Base-by-base conservation (phyloP, 495 filamentous ascomycete species). In the Aspergillus asperescens region DNA sequence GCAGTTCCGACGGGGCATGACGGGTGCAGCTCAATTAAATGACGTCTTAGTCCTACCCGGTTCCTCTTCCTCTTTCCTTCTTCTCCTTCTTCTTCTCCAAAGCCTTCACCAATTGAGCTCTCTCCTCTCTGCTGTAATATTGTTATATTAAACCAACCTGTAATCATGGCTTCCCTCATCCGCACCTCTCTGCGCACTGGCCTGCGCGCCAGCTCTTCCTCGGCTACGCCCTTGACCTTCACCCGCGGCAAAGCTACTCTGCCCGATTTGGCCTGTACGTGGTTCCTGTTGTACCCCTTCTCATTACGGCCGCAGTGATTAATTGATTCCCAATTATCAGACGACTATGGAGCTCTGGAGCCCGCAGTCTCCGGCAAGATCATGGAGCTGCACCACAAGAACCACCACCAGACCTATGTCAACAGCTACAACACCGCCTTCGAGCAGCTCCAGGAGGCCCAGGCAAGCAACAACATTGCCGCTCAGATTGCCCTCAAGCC, bases 331-430 rank as follows among this genome's bases (percentile, higher is more conserved):
- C 18, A 10, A 1, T 54, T 22, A 15, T 24, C 18, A 90, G 87
- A 91, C 65, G 88, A 91, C 74, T 93, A 89, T 72, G 83, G 83
- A 56, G 93, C 90, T 20, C 89, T 98, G 63, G 93, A 98, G 70
- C 93, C 93, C 57, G 72, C 87, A 67, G 94, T 98, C 75, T 91
- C 87, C 35, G 91, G 89, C 74, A 85, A 90, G 79, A 98, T 98
- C 76, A 98, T 98, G 93, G 92, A 98, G 80, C 76, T 87, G 32
- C 83, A 87, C 74, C 80, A 87, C 77, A 77, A 71, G 67, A 82
- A 79, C 57, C 83, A 87, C 76, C 83, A 87, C 75, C 70, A 81
- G 60, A 86, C 83, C 65, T 87, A 87, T 67, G 83, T 87, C 43
- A 86, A 71, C 67, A 78, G 71, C 62, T 82, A 81, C 74, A 87